Conservation (phyloP, 257 asterid species). For the Rhazya stricta region DNA sequence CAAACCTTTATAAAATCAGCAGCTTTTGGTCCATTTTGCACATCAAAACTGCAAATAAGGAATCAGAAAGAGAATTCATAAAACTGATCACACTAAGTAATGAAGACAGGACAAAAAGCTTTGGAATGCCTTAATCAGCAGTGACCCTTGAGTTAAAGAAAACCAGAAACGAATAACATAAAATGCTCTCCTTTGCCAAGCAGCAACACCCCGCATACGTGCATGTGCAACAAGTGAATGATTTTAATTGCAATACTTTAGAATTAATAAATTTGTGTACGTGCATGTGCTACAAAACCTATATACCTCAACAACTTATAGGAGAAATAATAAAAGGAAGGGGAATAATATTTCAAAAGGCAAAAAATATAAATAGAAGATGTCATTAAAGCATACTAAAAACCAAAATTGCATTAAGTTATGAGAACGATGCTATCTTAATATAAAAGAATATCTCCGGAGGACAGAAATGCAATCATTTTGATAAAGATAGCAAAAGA, state of each 20-base stretch:
- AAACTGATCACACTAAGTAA: conserved; percentile 4
- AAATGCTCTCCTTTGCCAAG: neutral
- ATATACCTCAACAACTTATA: neutral
- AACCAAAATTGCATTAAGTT: neutral
- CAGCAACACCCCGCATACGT: neutral
- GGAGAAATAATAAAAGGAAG: neutral
- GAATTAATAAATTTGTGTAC: neutral
- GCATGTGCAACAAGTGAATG: neutral
- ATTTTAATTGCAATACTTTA: neutral
- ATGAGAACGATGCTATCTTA: neutral
- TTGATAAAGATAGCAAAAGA: neutral
- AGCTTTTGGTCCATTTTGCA: conserved; percentile 88
- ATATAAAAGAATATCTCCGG: neutral
- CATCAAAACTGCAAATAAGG: conserved; percentile 67
- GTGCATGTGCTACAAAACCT: neutral
- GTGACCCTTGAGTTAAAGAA: neutral
- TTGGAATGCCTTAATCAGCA: neutral
- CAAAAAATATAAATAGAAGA: neutral
- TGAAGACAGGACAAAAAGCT: conserved; percentile 4
- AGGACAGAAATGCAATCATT: neutral
- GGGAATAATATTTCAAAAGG: neutral
- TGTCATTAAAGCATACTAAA: neutral
- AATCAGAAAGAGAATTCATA: neutral
- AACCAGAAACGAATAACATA: neutral
- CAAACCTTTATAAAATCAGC: conserved; percentile 86